Evolutionary conservation across 139 green algal genomes (phyloP), one percentile per base, ranked within the genome.

Genomic region (Haematococcus lacustris): DNA sequence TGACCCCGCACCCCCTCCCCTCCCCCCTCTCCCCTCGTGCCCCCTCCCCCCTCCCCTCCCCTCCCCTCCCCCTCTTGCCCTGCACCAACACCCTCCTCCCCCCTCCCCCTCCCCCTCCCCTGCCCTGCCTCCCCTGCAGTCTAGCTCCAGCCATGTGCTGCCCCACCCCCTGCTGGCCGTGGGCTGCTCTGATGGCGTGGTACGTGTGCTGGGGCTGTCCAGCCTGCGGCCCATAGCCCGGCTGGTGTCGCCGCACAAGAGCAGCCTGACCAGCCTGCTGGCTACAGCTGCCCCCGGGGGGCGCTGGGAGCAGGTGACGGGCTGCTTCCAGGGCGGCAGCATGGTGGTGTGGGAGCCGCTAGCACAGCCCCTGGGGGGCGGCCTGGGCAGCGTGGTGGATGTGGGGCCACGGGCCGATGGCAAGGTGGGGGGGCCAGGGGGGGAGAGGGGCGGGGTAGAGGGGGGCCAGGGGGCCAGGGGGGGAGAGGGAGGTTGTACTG

Each of bases 101-200:
- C n/a, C n/a, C n/a, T n/a, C n/a, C n/a, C n/a, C n/a, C n/a, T n/a
- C n/a, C n/a, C n/a, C 32, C 17, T 30, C 17, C 21, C 17, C 3
- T 40, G 25, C 21, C 39, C 7, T 6, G 30, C 60, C 21, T 17
- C 3, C 32, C 33, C 3, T 66, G 60, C 60, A 66, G 60, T 38
- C 60, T 38, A 30, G 60, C n/a, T 17, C 23, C 17, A 17, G 32
- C 32, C 60, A 28, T 39, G 38, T 85, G 25, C 77, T 85, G 79
- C 65, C 74, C 1, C 80, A 67, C 51, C 83, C 83, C 3, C 67
- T 82, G 66, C 50, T 88, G 41, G 80, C 78, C 1, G 34, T 88
- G n/a, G 83, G 83, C 23, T 85, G 78, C 71, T 63, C 83, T 6
- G 83, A 88, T 40, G 83, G 83, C 21, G 62, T 72, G 32, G 79